Conservation (phyloP, 306 rosid genomes). For the Quercus gilva region DNA sequence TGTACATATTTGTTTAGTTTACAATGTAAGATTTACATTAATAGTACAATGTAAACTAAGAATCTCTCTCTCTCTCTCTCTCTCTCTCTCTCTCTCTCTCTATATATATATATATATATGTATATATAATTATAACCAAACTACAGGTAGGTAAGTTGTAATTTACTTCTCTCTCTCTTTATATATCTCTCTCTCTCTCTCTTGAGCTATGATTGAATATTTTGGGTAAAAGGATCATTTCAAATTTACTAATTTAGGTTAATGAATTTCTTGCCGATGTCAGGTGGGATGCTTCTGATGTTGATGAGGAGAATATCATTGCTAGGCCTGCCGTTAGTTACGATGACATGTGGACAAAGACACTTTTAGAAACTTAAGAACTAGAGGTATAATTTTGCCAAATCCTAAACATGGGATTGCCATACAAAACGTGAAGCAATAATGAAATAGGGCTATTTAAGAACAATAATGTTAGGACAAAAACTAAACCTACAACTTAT, state of each 20-base stretch:
- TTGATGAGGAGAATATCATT: constrained; percentile 86
- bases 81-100: too few species aligned
- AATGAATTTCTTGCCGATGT: constrained; percentile 97
- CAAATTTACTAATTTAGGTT: constrained; percentile 48
- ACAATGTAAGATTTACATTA: too few species aligned
- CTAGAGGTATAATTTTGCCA: constrained; percentile 54
- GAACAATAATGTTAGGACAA: too few species aligned
- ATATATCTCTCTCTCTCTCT: too few species aligned
- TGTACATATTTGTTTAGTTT: background rate
- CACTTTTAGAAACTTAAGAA: constrained; percentile 85
- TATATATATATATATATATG: too few species aligned
- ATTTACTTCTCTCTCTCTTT: too few species aligned
- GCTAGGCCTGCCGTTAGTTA: constrained; percentile 93
- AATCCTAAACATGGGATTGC: constrained; percentile 15
- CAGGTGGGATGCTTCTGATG: constrained; percentile 97
- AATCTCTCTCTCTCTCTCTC: too few species aligned
- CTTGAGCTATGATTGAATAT: background rate
- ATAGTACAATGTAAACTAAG: too few species aligned
- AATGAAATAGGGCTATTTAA: too few species aligned
- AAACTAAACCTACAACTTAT: too few species aligned
- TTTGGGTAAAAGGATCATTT: background rate
- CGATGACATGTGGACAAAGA: constrained; percentile 98
- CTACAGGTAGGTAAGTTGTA: too few species aligned
- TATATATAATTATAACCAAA: too few species aligned
- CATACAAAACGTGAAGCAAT: constrained; percentile 3